Evolutionary conservation across 176 grass and related monocot genomes (phyloP).

Genomic region (Avena eriantha): DNA sequence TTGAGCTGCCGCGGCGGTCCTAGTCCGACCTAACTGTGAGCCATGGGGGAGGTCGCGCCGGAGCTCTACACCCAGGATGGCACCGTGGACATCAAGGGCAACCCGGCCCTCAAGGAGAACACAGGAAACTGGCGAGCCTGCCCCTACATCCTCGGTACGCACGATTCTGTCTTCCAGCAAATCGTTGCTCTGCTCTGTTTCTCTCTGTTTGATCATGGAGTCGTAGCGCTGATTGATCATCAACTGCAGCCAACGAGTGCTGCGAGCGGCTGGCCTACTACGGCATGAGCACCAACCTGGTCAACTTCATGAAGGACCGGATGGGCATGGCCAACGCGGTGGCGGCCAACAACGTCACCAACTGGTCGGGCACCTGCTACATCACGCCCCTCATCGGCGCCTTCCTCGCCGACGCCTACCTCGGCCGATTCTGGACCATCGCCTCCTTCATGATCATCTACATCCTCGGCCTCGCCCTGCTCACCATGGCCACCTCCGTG

Average conservation of each 20-base stretch:
- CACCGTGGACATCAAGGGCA: slow-evolving; percentile 78
- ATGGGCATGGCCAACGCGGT: slow-evolving; percentile 51
- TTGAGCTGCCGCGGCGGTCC: too few relatives aligned
- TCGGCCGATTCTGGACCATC: slow-evolving; percentile 80
- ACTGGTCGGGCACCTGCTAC: slow-evolving; percentile 81
- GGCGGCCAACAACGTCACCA: slow-evolving; percentile 78
- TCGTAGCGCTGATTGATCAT: neutral
- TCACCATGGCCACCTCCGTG: slow-evolving; percentile 69
- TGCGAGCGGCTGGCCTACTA: slow-evolving; percentile 89
- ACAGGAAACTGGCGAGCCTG: slow-evolving; percentile 85
- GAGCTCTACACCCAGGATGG: slow-evolving; percentile 81
- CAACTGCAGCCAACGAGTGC: slow-evolving; percentile 68
- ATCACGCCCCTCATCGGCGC: slow-evolving; percentile 77
- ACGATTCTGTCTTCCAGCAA: neutral
- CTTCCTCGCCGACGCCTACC: slow-evolving; percentile 84
- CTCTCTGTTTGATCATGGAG: neutral
- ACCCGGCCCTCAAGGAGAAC: slow-evolving; percentile 56
- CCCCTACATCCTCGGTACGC: slow-evolving; percentile 83
- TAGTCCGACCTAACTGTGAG: too few relatives aligned
- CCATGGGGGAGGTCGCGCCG: slow-evolving; percentile 51
- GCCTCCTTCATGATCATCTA: slow-evolving; percentile 88
- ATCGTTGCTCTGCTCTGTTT: neutral
- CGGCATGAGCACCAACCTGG: slow-evolving; percentile 89
- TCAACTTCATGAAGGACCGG: slow-evolving; percentile 70
- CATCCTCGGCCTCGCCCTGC: slow-evolving; percentile 62